These are phyloP conservation scores for Russula vinacea DNA, from an alignment of 768 basidiomycete genomes.

Conservation along the genomic window DNA sequence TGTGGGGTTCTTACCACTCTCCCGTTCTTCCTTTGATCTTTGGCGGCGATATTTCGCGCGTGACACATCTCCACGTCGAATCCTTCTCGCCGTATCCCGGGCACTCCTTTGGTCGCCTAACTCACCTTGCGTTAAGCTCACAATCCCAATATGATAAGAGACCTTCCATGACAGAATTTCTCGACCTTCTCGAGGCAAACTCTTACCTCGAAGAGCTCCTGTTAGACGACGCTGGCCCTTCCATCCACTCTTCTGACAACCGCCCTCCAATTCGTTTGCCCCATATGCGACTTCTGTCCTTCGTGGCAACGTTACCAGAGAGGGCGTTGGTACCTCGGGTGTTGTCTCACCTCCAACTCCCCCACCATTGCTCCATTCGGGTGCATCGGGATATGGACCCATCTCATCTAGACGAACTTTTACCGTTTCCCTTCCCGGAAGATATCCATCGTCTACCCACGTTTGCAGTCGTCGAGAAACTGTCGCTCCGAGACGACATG, in stretches of 20 bases:
- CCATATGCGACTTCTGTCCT: slow-evolving; percentile 25
- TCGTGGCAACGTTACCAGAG: slow-evolving; percentile 22
- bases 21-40: slow-evolving; percentile 27
- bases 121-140: slow-evolving; percentile 29
- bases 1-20: slow-evolving; percentile 27
- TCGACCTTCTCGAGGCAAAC: slow-evolving; percentile 29
- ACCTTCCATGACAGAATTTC: slow-evolving; percentile 30
- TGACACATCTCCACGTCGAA: slow-evolving; percentile 31
- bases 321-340: slow-evolving; percentile 23
- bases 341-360: slow-evolving; percentile 24
- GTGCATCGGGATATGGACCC: slow-evolving; percentile 29
- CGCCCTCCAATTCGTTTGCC: slow-evolving; percentile 23
- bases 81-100: slow-evolving; percentile 31
- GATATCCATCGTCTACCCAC: slow-evolving; percentile 17
- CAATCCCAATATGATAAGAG: slow-evolving; percentile 29
- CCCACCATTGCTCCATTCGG: slow-evolving; percentile 23
- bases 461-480: slow-evolving; percentile 19
- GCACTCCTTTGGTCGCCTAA: slow-evolving; percentile 26
- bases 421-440: slow-evolving; percentile 23
- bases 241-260: slow-evolving; percentile 13
- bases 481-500: slow-evolving; percentile 25
- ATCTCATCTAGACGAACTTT: slow-evolving; percentile 24
- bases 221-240: slow-evolving; percentile 30
- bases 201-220: slow-evolving; percentile 29
- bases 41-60: slow-evolving; percentile 27